These are phyloP conservation scores for Solanum medicagineum DNA, from an alignment of 257 asterid genomes.

Conservation along the genomic window DNA sequence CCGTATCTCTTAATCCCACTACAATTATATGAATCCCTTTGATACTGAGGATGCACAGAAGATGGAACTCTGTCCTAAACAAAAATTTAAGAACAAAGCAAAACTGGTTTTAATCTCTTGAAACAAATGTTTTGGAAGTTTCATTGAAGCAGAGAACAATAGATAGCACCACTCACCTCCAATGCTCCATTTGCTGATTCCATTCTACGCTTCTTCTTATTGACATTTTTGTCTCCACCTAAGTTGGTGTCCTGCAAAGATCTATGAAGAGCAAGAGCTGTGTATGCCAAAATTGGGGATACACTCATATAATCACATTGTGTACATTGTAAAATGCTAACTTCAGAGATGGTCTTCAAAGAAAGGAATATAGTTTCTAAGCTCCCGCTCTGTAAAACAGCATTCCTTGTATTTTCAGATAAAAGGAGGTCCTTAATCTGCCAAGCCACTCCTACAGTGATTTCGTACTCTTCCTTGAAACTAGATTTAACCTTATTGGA, in stretches of 20 bases:
- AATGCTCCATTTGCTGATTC: conserved; percentile 9
- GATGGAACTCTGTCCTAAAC: background rate
- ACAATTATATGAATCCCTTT: background rate
- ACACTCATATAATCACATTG: conserved; percentile 33
- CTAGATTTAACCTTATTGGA: conserved; percentile 6
- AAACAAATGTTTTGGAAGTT: conserved; percentile 2
- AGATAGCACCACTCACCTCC: conserved; percentile 45
- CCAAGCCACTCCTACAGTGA: conserved; percentile 82
- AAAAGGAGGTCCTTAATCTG: conserved; percentile 78
- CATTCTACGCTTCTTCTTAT: background rate
- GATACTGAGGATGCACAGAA: background rate
- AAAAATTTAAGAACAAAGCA: background rate
- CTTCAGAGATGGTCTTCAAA: conserved; percentile 67
- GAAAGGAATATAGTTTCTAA: conserved; percentile 39
- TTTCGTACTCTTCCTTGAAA: conserved; percentile 47
- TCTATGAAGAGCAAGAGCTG: conserved; percentile 57
- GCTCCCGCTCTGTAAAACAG: conserved; percentile 32
- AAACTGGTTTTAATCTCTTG: background rate
- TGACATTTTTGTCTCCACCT: conserved; percentile 11
- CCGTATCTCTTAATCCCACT: background rate
- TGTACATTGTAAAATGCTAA: conserved; percentile 55
- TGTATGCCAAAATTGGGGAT: conserved; percentile 51
- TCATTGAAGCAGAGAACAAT: background rate
- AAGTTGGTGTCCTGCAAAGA: conserved; percentile 39
- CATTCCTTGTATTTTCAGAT: conserved; percentile 46